Conservation (phyloP, 306 rosid species). For the Vigna radiata region DNA sequence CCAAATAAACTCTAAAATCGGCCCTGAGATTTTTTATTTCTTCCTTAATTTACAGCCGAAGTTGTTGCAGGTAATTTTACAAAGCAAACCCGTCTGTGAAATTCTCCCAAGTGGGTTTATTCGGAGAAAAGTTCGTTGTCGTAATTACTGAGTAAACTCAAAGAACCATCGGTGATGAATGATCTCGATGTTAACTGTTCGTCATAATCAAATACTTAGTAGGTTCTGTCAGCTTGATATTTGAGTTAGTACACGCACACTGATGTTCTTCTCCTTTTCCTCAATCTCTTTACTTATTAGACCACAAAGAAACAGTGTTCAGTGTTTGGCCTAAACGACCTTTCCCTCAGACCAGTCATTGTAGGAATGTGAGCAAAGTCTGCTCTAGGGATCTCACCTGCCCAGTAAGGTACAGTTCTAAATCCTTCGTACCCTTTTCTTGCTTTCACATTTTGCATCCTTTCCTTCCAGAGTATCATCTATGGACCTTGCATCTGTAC, state of each 20-base stretch:
- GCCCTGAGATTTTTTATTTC: too few relatives aligned
- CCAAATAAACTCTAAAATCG: too few relatives aligned
- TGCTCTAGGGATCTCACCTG: conserved; percentile 4
- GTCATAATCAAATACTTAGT: background rate
- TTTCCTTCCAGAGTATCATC: conserved; percentile 28
- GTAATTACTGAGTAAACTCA: background rate
- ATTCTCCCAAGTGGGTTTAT: too few relatives aligned
- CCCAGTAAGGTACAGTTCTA: conserved; percentile 26
- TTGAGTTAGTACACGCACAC: background rate
- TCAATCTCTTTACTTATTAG: too few relatives aligned
- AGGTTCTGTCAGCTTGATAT: too few relatives aligned
- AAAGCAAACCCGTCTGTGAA: too few relatives aligned
- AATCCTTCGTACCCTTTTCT: background rate
- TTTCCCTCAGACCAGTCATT: background rate
- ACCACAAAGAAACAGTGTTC: too few relatives aligned
- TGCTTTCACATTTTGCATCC: conserved; percentile 11
- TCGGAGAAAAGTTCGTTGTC: too few relatives aligned
- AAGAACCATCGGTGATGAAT: background rate
- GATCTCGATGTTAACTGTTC: too few relatives aligned
- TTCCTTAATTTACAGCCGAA: too few relatives aligned
- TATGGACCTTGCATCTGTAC: conserved; percentile 13
- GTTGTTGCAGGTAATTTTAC: too few relatives aligned
- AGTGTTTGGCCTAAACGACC: background rate
- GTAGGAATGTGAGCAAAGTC: conserved; percentile 13
- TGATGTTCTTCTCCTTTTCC: background rate